Percentiles rank a stretch among this genome's conserved stretches.
These are phyloP conservation scores for Phaeosphaeria sp. DNA, from an alignment of 2,329 filamentous ascomycete genomes.

Conservation along the genomic window DNA sequence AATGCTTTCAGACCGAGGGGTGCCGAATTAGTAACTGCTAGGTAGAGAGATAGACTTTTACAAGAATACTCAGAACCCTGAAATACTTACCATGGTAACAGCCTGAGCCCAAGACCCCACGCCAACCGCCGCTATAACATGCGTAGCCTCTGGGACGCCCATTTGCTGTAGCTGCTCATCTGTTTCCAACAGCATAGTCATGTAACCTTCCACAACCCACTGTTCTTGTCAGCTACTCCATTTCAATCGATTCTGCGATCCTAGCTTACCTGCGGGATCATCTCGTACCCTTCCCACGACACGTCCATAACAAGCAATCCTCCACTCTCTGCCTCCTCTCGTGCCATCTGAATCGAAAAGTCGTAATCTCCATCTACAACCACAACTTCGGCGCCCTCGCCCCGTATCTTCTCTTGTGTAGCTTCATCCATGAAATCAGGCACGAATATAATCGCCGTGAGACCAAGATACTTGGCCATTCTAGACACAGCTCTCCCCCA, in stretches of 20 bases:
- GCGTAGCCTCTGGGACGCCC: conserved; percentile 47
- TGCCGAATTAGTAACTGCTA: too few relatives aligned
- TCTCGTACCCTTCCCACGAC: conserved; percentile 69
- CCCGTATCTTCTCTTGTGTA: conserved; percentile 62
- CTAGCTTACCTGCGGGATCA: conserved; percentile 67
- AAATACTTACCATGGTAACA: conserved; percentile 54
- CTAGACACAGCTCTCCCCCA: conserved; percentile 75
- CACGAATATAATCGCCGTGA: conserved; percentile 67
- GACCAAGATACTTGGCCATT: conserved; percentile 67
- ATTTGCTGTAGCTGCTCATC: conserved; percentile 64
- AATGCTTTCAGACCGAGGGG: conserved; percentile 53
- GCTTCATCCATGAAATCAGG: conserved; percentile 62
- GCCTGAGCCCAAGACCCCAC: conserved; percentile 77
- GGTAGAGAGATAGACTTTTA: too few relatives aligned
- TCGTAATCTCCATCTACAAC: conserved; percentile 69
- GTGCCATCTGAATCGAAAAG: conserved; percentile 61
- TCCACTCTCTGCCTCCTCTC: conserved; percentile 48
- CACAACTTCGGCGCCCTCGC: conserved; percentile 68
- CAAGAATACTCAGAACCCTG: too few relatives aligned
- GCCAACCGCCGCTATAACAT: conserved; percentile 71
- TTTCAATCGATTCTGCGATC: too few relatives aligned
- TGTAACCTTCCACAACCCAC: conserved; percentile 81
- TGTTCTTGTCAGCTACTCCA: conserved; percentile 29
- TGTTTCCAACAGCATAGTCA: conserved; percentile 72
- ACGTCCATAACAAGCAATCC: conserved; percentile 72